phyloP scores from a whole-genome alignment of 345 rosid species.

The Raphanus raphanistrum region DNA sequence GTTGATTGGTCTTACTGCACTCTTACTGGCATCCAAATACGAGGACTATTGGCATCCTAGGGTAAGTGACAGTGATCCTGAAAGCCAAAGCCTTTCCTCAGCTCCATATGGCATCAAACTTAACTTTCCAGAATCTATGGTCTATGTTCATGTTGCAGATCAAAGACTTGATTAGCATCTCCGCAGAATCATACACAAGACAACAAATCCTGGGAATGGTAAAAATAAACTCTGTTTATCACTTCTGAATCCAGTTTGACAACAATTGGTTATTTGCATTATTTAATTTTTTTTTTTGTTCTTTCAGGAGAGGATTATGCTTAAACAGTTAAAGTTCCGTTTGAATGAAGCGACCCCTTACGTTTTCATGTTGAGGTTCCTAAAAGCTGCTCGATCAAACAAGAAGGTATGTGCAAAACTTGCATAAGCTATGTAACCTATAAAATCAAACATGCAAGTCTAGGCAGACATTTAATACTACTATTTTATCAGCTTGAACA shows the following conservation, averaged over 20 bases:
- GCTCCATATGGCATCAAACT: slow-evolving; percentile 10
- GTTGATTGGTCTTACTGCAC: slow-evolving; percentile 83
- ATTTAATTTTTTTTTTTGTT: not conserved
- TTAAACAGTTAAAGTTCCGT: slow-evolving; percentile 76
- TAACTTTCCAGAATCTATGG: not conserved
- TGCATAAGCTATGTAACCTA: too few relatives aligned
- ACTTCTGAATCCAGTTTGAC: not conserved
- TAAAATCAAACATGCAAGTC: slow-evolving; percentile 7
- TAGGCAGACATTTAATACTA: slow-evolving; percentile 2
- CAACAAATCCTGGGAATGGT: slow-evolving; percentile 78
- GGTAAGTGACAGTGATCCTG: slow-evolving; percentile 44
- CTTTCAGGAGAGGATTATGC: slow-evolving; percentile 76
- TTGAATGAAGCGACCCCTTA: slow-evolving; percentile 83
- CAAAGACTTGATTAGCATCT: slow-evolving; percentile 80
- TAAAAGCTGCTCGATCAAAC: slow-evolving; percentile 89
- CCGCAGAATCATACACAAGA: slow-evolving; percentile 83
- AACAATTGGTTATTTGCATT: not conserved
- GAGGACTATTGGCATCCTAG: slow-evolving; percentile 99
- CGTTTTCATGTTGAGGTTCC: slow-evolving; percentile 91
- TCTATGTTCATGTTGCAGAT: slow-evolving; percentile 48
- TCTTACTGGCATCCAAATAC: slow-evolving; percentile 87
- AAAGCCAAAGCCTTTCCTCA: slow-evolving; percentile 3
- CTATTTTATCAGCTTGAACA: slow-evolving; percentile 63
- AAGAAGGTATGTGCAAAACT: slow-evolving; percentile 46
- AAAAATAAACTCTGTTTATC: slow-evolving; percentile 2